Evolutionary conservation across 1,284 basidiomycete genomes (phyloP), one percentile per base, ranked within the genome.

Genomic region (Paramarasmius palmivorus): DNA sequence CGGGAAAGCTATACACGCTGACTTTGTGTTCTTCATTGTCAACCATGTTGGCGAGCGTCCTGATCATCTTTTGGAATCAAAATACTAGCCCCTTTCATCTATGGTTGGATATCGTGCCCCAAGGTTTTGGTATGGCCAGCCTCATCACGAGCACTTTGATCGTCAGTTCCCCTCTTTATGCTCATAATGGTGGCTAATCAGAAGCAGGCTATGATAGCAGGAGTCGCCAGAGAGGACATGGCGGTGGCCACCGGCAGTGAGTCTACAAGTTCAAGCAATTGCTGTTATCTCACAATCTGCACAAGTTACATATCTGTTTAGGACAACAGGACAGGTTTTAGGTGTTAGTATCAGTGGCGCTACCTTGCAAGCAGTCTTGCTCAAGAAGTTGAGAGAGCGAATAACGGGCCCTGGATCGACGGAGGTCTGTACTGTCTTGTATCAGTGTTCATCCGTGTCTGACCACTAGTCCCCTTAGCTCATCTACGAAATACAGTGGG

Each of bases 291-390:
- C 4, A 48, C 37, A 41, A 34, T 32, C 48, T 53, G 35, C 55
- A 59, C 35, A 63, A 95, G 92, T 95, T 61, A 92, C 91, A 22
- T 95, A 95, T 72, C 76, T 95, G 48, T 94, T 93, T 75, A 79
- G 93, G 61, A 94, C 92, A 4, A 92, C 91, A 10, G 93, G 93
- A 14, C 93, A 95, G 73, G 93, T 94, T 19, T 79, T 95, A 42
- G 93, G 93, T 46, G 93, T 95, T 50, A 88, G 90, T 61, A 73
- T 95, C 42, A 88, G 89, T 57, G 91, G 91, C 29, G 88, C 91
- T 2, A 70, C 95, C 39, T 74, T 92, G 22, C 93, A 95, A 71
- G 82, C 83, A 4, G 77, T 93, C 29, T 77, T 95, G 41, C 72
- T 86, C 20, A 70, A 75, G 46, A 83, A 89, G 65, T 73, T 95